Percentiles rank a stretch among this genome's conserved stretches.
Conservation (phyloP, 441 rosid species). For the Bocquillonia castaneifolia region DNA sequence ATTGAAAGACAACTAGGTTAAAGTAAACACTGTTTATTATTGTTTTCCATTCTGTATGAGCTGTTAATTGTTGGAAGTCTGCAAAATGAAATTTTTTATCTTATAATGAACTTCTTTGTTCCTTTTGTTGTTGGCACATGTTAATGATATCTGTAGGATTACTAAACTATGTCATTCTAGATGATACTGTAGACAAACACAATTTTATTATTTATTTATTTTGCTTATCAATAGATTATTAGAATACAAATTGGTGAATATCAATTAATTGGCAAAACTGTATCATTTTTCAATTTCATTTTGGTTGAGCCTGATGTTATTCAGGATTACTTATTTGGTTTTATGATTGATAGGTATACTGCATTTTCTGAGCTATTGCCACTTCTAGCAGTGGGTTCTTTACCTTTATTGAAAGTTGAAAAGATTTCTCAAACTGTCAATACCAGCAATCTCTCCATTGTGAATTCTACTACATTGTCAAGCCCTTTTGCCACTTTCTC, state of each 20-base stretch:
- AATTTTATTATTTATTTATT: not conserved
- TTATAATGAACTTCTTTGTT: not conserved
- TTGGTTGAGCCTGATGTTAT: not conserved
- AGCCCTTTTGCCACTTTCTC: conserved; percentile 72
- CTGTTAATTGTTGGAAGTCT: not conserved
- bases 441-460: conserved; percentile 45
- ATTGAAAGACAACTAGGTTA: no score
- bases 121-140: not conserved
- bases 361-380: conserved; percentile 93
- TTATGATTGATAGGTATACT: conserved; percentile 54
- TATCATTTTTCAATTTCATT: not conserved
- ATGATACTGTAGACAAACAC: not conserved
- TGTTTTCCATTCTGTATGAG: not conserved
- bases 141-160: not conserved
- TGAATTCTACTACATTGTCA: conserved; percentile 63
- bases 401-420: conserved; percentile 71
- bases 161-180: not conserved
- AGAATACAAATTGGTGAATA: not conserved
- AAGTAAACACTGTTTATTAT: not conserved
- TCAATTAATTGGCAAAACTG: not conserved
- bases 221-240: not conserved
- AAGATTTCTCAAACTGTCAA: conserved; percentile 62
- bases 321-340: not conserved
- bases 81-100: not conserved
- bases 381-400: conserved; percentile 61